Base-by-base conservation (phyloP, 306 rosid genomes). In the Ammopiptanthus mongolicus region DNA sequence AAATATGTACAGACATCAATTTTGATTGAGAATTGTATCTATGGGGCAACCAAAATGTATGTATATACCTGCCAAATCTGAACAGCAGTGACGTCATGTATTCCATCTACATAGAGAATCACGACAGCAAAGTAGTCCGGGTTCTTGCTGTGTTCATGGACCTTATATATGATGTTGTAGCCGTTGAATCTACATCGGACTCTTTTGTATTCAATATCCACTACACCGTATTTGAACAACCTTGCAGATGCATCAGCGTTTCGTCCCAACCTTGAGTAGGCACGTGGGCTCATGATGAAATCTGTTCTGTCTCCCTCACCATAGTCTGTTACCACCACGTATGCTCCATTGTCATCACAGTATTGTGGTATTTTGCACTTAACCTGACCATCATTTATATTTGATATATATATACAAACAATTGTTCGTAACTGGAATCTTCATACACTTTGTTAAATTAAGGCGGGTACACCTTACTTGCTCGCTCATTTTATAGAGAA, bases 111-210 rank as follows among this genome's bases (percentile, higher is more conserved):
- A 47, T 87, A 69, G 23, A 82, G 69, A 29, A 85, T 3, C 2
- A 56, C 21, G 0, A 90, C 9, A 5, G 97, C 90, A 19, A 91
- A 72, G 80, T 94, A 94, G 0, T 28, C 17, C 0, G 98, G 98
- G 59, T 8, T 74, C 1, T 6, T 76, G 84, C 97, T 94, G 0
- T 80, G 42, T 56, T 88, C 93, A 9, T 90, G 71, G 58, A 94
- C 81, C 67, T 80, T 84, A 55, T 80, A 21, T 37, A 46, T 36
- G 9, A 91, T 28, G 66, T 86, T 82, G 62, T 63, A 13, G 25
- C 81, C 74, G 1, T 4, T 8, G 78, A 65, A 94, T 19, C 3
- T 78, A 62, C 98, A 94, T 0, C 93, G 39, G 0, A 81, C 68
- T 34, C 88, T 73, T 14, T 63, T 56, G 69, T 10, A 81, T 64